Percentiles rank a stretch among this genome's conserved stretches.
Evolutionary conservation across 1,139 yeast genomes (phyloP).

Genomic region (Diutina neorugosa): DNA sequence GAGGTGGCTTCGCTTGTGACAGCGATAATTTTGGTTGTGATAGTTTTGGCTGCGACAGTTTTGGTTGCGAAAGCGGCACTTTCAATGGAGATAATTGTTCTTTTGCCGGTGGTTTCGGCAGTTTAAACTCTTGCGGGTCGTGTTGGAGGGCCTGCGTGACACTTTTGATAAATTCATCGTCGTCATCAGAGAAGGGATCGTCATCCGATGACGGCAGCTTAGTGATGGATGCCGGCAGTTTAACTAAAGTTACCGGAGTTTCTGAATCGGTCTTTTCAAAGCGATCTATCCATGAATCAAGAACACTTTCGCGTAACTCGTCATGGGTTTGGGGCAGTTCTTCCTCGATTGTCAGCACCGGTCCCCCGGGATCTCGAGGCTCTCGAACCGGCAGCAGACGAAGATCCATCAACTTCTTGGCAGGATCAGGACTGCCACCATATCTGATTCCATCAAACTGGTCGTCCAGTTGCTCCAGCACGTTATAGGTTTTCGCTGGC

Average conservation of each 20-base stretch:
- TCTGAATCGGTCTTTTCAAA: neutral
- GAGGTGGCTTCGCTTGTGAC: neutral
- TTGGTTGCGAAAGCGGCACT: neutral
- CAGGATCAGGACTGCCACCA: neutral
- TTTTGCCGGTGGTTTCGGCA: neutral
- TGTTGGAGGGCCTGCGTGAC: neutral
- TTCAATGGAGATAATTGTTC: neutral
- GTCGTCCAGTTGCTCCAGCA: slow-evolving; percentile 3
- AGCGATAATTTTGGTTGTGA: neutral
- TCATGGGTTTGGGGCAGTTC: neutral
- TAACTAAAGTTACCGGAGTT: neutral
- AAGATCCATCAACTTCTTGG: neutral
- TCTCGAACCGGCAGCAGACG: slow-evolving; percentile 1
- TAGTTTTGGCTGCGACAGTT: neutral
- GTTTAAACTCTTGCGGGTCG: neutral
- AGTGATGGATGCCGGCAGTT: neutral
- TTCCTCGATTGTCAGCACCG: neutral
- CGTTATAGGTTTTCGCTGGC: neutral
- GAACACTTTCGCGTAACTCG: neutral
- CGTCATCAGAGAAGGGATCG: neutral
- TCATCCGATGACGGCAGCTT: neutral
- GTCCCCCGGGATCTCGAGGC: neutral
- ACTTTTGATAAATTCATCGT: neutral
- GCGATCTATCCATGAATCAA: neutral
- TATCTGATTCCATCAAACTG: neutral